These are phyloP conservation scores for Aristolochia californica DNA, from an alignment of 164 flowering plant genomes.

Conservation along the genomic window DNA sequence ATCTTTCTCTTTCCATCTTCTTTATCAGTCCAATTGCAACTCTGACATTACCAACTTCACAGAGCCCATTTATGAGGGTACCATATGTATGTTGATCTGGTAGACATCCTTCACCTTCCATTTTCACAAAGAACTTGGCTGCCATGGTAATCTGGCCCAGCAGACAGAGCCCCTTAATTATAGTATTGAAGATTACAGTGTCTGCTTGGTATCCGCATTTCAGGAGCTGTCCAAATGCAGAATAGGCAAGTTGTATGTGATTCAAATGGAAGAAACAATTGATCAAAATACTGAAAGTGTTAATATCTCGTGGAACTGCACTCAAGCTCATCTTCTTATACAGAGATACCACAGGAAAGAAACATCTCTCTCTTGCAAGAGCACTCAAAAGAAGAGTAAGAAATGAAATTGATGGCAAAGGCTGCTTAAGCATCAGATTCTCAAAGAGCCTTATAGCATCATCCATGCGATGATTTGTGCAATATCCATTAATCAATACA, in stretches of 20 bases:
- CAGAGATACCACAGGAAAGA: background rate
- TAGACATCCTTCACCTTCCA: constrained; percentile 18
- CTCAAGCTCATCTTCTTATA: background rate
- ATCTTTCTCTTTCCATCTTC: background rate
- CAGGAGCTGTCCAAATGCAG: background rate
- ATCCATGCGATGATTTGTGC: constrained; percentile 16
- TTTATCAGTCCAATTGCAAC: constrained; percentile 16
- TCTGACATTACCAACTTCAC: constrained; percentile 23
- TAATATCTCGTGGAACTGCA: background rate
- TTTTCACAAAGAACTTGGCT: constrained; percentile 7
- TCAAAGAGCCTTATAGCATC: constrained; percentile 25
- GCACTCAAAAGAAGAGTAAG: background rate
- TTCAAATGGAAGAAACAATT: background rate
- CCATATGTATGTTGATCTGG: constrained; percentile 32
- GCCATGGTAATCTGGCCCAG: background rate
- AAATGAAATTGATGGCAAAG: background rate
- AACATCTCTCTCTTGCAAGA: background rate
- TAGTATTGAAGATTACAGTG: background rate
- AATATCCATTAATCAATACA: constrained; percentile 38
- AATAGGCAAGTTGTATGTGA: background rate
- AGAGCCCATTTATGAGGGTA: constrained; percentile 29
- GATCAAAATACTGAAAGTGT: background rate
- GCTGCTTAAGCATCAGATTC: constrained; percentile 2
- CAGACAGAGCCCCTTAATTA: background rate
- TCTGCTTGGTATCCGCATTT: background rate